Evolutionary conservation across 768 basidiomycete genomes (phyloP).

Genomic region (Boletus reticulatus): DNA sequence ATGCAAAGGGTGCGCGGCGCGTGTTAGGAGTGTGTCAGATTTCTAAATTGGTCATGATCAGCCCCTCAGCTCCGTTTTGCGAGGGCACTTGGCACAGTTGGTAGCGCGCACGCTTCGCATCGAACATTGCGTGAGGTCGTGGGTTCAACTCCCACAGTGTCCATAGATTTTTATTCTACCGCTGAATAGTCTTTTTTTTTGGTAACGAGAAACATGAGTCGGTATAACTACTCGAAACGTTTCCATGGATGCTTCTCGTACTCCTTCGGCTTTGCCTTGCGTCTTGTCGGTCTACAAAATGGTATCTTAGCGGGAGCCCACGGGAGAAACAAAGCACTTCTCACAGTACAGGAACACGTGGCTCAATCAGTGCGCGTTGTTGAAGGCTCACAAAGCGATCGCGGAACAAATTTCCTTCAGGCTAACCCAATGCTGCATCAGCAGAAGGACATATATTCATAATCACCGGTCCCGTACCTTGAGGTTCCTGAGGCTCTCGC

Average conservation of each 20-base stretch:
- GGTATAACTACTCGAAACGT: constrained; percentile 48
- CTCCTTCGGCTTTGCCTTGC: constrained; percentile 50
- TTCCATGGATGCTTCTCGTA: constrained; percentile 84
- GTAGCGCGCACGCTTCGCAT: constrained; percentile 63
- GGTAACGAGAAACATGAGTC: too few relatives aligned
- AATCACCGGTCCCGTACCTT: constrained; percentile 53
- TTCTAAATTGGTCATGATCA: accelerated
- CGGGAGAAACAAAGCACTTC: constrained; percentile 23
- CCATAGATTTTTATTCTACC: constrained; percentile 14
- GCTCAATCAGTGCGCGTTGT: constrained; percentile 84
- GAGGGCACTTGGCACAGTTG: constrained; percentile 37
- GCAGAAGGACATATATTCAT: not conserved
- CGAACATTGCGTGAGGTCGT: constrained; percentile 49
- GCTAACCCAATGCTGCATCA: constrained; percentile 42
- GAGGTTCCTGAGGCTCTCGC: constrained; percentile 76
- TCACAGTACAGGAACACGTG: constrained; percentile 76
- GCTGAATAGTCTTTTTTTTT: too few relatives aligned
- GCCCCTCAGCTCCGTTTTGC: accelerated
- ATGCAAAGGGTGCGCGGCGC: not conserved
- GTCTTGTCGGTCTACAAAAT: constrained; percentile 23
- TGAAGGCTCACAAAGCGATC: constrained; percentile 88
- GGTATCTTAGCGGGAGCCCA: not conserved
- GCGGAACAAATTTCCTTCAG: constrained; percentile 90
- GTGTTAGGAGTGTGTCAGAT: not conserved
- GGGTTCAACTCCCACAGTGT: constrained; percentile 50